These are phyloP conservation scores for Naumovozyma castellii DNA, from an alignment of 805 yeast species.

Conservation along the genomic window DNA sequence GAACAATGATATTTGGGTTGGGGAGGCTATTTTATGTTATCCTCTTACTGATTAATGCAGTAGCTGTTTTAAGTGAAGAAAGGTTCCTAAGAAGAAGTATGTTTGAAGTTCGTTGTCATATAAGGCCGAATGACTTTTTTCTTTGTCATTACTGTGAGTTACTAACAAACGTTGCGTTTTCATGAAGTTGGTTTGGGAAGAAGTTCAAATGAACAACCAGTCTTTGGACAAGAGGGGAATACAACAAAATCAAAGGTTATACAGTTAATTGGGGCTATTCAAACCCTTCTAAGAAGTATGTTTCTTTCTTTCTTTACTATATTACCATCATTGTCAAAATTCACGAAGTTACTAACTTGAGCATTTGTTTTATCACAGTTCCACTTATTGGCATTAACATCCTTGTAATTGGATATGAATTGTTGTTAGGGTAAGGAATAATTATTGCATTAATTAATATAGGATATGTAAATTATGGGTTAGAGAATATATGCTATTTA, in stretches of 20 bases:
- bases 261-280: slow-evolving; percentile 59
- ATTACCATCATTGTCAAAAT: neutral
- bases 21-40: slow-evolving; percentile 49
- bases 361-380: no score
- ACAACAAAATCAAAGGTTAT: slow-evolving; percentile 51
- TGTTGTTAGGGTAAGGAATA: slow-evolving; percentile 46
- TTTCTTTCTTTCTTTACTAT: slow-evolving; percentile 5
- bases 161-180: neutral
- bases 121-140: no score
- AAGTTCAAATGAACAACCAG: slow-evolving; percentile 29
- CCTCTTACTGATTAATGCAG: slow-evolving; percentile 54
- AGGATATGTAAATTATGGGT: neutral
- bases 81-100: slow-evolving; percentile 57
- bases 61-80: slow-evolving; percentile 74
- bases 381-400: slow-evolving; percentile 64
- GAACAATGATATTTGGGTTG: slow-evolving; percentile 48
- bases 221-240: slow-evolving; percentile 39
- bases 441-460: no score
- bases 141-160: neutral
- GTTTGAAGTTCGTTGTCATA: slow-evolving; percentile 5
- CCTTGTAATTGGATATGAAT: slow-evolving; percentile 58
- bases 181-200: slow-evolving; percentile 38
- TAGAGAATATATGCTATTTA: neutral
- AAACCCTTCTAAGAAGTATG: slow-evolving; percentile 63
- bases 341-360: slow-evolving; percentile 5